Evolutionary conservation across 2,329 filamentous ascomycete genomes (phyloP), one percentile per base, ranked within the genome.

Genomic region (Leptographium procerum): DNA sequence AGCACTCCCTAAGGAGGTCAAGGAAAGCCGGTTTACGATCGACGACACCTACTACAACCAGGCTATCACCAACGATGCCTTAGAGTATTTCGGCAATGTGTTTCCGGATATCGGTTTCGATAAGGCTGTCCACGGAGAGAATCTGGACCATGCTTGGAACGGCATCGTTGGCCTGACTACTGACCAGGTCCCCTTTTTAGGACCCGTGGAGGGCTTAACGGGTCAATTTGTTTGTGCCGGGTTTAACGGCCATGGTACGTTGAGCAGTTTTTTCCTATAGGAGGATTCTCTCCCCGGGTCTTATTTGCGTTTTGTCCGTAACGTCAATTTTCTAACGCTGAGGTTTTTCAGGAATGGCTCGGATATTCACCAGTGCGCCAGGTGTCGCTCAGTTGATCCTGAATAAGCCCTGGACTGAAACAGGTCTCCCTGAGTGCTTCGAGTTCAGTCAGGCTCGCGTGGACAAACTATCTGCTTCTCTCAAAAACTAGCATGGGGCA

Each of bases 181-280:
- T 0, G 74, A 79, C 63, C 73, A 69, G 13, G 73, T 77, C 14
- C 75, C 76, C 1, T 72, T 77, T 59, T 67, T 78, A n/a, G 76
- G 76, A 1, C 64, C 65, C 1, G 64, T 78, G 6, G 67, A 72
- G 11, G 67, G 67, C 0, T 60, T 72, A 9, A 69, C 71, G 11
- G 75, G 75, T 4, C 75, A 78, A 57, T 79, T 69, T 64, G 69
- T 78, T 10, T 77, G 75, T 62, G 75, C 75, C n/a, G 75, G 76
- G 0, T 77, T 77, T 60, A 77, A 77, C 62, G 75, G 75, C 0
- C 75, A 77, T 64, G 75, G 75, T 70, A 61, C 68, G 67, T 63
- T n/a, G 6, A 56, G 26, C 13, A 22, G 31, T n/a, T 7, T 36
- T 14, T 13, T 14, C 3, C 2, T 24, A 8, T 33, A 31, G 26